These are phyloP conservation scores for Lactuca saligna DNA, from an alignment of 129 eudicot genomes.

Conservation along the genomic window DNA sequence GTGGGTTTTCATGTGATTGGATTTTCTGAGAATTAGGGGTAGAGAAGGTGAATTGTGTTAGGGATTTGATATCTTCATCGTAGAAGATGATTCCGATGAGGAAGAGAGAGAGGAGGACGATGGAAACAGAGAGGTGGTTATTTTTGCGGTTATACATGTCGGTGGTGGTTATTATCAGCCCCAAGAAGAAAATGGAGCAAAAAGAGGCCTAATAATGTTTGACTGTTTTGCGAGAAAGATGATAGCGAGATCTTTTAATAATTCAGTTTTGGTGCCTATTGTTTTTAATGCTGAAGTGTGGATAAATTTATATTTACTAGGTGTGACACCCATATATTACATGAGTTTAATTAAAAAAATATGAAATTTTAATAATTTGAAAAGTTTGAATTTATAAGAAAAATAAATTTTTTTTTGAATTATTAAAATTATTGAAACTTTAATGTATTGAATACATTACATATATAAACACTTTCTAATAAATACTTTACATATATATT, in stretches of 20 bases:
- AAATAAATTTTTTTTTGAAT: too few relatives aligned
- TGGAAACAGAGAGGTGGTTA: constrained; percentile 55
- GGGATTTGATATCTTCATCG: constrained; percentile 69
- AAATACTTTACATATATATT: too few relatives aligned
- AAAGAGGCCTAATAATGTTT: not conserved
- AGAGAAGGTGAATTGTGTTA: constrained; percentile 56
- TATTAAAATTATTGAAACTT: too few relatives aligned
- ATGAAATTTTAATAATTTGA: too few relatives aligned
- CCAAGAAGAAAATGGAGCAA: not conserved
- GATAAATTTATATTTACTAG: not conserved
- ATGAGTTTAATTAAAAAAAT: too few relatives aligned
- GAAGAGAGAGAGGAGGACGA: constrained; percentile 49
- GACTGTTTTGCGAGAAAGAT: too few relatives aligned
- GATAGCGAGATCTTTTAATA: too few relatives aligned
- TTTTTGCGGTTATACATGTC: constrained; percentile 55
- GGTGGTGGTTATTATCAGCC: not conserved
- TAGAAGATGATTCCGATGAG: constrained; percentile 68
- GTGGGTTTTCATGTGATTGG: constrained; percentile 6
- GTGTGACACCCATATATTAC: too few relatives aligned
- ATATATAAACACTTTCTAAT: too few relatives aligned
- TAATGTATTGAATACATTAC: too few relatives aligned
- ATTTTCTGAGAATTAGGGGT: not conserved
- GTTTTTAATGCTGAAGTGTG: not conserved
- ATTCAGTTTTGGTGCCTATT: not conserved
- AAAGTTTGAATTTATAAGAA: too few relatives aligned